A percentile compares a stretch with the other conserved stretches of the same genome.
Conservation (phyloP, 805 yeast genomes). For the Hanseniaspora singularis region DNA sequence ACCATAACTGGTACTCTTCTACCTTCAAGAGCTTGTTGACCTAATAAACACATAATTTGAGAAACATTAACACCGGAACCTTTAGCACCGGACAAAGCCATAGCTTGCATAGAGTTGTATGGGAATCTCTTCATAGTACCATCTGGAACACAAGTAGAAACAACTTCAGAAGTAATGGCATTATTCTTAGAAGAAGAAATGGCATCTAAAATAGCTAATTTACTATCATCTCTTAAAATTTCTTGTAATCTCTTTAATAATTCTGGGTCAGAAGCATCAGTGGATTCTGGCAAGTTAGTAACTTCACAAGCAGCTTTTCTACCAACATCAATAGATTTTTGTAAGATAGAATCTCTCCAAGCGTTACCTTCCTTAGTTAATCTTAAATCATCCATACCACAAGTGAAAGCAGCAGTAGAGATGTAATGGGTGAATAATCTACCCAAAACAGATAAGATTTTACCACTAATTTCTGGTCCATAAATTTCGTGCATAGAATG, state of each 20-base stretch:
- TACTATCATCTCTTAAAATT: slow-evolving; percentile 83
- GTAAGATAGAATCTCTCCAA: slow-evolving; percentile 75
- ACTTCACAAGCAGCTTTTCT: slow-evolving; percentile 90
- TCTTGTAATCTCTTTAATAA: slow-evolving; percentile 82
- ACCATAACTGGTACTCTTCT: slow-evolving; percentile 99
- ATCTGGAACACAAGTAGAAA: slow-evolving; percentile 83
- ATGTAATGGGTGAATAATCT: slow-evolving; percentile 88
- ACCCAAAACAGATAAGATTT: slow-evolving; percentile 82
- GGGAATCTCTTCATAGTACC: slow-evolving; percentile 96
- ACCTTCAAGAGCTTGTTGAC: slow-evolving; percentile 98
- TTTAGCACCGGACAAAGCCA: slow-evolving; percentile 98
- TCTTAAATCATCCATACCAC: slow-evolving; percentile 99
- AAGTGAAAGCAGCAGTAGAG: slow-evolving; percentile 85
- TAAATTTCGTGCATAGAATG: slow-evolving; percentile 94
- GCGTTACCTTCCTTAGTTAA: slow-evolving; percentile 81
- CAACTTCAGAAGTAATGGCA: slow-evolving; percentile 86
- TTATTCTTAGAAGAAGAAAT: slow-evolving; percentile 89
- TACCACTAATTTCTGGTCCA: slow-evolving; percentile 84
- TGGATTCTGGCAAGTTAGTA: slow-evolving; percentile 52
- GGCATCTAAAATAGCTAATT: slow-evolving; percentile 88
- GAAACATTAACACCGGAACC: slow-evolving; percentile 98
- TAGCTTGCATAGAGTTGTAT: slow-evolving; percentile 91
- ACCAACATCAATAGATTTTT: slow-evolving; percentile 70
- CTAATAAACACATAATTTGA: slow-evolving; percentile 97
- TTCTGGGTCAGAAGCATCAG: slow-evolving; percentile 52